Evolutionary conservation across 352 stramenopile species (phyloP).

Genomic region (Globisporangium takayamanum): DNA sequence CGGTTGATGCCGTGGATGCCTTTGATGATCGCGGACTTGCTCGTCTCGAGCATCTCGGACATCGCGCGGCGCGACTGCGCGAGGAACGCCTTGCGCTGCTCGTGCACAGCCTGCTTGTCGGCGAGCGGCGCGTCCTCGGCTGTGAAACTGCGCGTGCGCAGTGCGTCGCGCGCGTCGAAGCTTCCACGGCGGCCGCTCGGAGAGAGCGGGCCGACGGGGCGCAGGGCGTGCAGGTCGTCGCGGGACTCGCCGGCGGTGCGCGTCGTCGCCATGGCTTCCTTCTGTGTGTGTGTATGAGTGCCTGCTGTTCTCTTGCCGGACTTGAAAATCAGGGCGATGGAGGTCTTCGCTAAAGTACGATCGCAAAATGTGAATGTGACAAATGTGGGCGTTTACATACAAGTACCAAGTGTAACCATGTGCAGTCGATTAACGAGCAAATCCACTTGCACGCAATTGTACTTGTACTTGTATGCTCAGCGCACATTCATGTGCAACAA

Average conservation of each 20-base stretch:
- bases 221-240: conserved; percentile 39
- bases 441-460: neutral
- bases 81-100: conserved; percentile 37
- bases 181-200: conserved; percentile 18
- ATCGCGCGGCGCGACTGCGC: conserved; percentile 14
- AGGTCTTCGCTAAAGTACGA: neutral
- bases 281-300: neutral
- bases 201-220: conserved; percentile 41
- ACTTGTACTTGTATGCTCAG: neutral
- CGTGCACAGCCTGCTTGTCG: neutral
- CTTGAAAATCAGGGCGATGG: neutral
- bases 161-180: conserved; percentile 12
- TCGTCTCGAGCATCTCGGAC: conserved; percentile 49
- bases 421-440: too few relatives aligned
- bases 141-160: conserved; percentile 61
- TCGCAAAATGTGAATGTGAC: neutral
- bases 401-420: neutral
- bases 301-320: conserved; percentile 1
- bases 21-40: conserved; percentile 46
- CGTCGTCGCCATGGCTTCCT: conserved; percentile 8
- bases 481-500: neutral
- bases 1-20: conserved; percentile 50
- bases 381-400: neutral
- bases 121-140: conserved; percentile 60
- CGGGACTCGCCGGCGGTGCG: conserved; percentile 15